phyloP scores from a whole-genome alignment of 169 alveolate species.

The Plasmodium gonderi region DNA sequence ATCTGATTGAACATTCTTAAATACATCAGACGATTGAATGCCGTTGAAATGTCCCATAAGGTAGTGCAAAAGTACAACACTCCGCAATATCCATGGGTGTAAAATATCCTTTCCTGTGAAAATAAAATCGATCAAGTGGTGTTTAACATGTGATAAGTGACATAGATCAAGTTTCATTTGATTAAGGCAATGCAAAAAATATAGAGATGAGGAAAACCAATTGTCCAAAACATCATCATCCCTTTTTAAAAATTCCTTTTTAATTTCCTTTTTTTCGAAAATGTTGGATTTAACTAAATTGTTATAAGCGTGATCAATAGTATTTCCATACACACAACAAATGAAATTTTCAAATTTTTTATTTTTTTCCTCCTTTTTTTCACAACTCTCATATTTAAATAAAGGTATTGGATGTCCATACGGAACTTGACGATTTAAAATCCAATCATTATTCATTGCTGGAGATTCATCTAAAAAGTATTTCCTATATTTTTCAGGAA shows the following conservation, averaged over 20 bases:
- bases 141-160: neutral
- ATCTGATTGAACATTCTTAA: too few species aligned
- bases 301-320: constrained; percentile 26
- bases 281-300: neutral
- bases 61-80: constrained; percentile 19
- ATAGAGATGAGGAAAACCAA: constrained; percentile 53
- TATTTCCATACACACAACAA: constrained; percentile 24
- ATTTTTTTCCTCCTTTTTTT: neutral
- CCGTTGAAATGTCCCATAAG: neutral
- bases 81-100: constrained; percentile 46
- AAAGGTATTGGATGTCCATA: constrained; percentile 38
- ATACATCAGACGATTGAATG: neutral
- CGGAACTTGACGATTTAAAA: constrained; percentile 22
- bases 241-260: constrained; percentile 10
- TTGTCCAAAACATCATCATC: constrained; percentile 38
- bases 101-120: constrained; percentile 60
- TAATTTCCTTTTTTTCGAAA: neutral
- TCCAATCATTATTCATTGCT: neutral
- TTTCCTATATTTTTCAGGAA: constrained; percentile 24
- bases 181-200: constrained; percentile 21
- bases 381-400: constrained; percentile 25
- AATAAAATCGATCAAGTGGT: constrained; percentile 16
- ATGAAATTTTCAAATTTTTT: neutral
- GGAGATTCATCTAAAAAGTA: neutral
- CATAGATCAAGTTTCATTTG: neutral